Evolutionary conservation across 441 rosid genomes (phyloP).

Genomic region (Pelargonium citronellum): DNA sequence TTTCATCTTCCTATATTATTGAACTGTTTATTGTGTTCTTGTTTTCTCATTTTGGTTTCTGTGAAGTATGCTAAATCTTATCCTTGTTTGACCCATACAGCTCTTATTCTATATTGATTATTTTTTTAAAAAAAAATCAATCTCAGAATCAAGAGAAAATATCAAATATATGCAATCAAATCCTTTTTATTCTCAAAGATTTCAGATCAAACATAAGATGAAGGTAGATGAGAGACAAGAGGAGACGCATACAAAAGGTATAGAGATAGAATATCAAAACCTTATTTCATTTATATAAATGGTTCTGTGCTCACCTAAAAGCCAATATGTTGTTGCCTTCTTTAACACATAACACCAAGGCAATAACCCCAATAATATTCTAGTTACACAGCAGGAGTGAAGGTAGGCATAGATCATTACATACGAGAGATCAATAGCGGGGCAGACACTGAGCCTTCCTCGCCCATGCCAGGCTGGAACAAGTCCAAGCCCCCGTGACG

Average conservation of each 20-base stretch:
- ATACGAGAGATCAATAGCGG: slow-evolving; percentile 82
- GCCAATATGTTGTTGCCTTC: neutral
- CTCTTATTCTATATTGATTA: too few relatives aligned
- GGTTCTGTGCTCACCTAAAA: neutral
- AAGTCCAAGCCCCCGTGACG: slow-evolving; percentile 68
- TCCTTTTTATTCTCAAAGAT: too few relatives aligned
- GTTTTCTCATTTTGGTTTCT: too few relatives aligned
- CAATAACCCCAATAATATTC: neutral
- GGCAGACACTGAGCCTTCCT: slow-evolving; percentile 52
- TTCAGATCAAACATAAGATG: neutral
- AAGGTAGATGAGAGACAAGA: neutral
- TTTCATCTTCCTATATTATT: neutral
- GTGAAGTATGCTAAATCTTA: too few relatives aligned
- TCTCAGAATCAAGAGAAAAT: too few relatives aligned
- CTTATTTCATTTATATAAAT: neutral
- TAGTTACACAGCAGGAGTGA: neutral
- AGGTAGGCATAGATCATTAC: slow-evolving; percentile 26
- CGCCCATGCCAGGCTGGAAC: slow-evolving; percentile 70
- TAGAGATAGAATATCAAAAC: neutral
- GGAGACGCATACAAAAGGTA: neutral
- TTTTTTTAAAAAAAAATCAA: too few relatives aligned
- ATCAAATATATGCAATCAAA: too few relatives aligned
- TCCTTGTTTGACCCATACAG: too few relatives aligned
- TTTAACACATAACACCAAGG: neutral
- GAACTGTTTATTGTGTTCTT: neutral